phyloP scores from a whole-genome alignment of 2,329 filamentous ascomycete genomes.

The Fusarium tricinctum region DNA sequence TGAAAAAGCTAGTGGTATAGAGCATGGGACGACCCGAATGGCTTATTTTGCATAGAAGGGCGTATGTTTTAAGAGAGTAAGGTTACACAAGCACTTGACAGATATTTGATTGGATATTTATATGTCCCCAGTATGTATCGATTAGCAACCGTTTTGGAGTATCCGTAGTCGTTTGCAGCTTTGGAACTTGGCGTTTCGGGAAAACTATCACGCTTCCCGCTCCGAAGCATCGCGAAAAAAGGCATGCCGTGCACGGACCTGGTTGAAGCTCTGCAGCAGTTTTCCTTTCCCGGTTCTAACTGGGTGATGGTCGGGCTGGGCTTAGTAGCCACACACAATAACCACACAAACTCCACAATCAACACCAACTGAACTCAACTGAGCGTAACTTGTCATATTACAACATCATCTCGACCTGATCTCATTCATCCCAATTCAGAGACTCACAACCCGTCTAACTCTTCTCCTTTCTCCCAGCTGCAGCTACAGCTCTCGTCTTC shows the following conservation, averaged over 20 bases:
- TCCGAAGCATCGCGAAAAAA: slow-evolving; percentile 31
- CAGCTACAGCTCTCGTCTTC: slow-evolving; percentile 31
- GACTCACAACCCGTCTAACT: slow-evolving; percentile 31
- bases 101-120: background rate
- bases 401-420: slow-evolving; percentile 43
- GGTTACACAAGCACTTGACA: background rate
- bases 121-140: background rate
- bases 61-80: background rate
- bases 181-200: slow-evolving; percentile 31
- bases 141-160: background rate
- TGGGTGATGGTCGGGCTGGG: background rate
- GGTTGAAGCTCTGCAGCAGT: slow-evolving; percentile 25
- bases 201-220: slow-evolving; percentile 39
- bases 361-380: slow-evolving; percentile 13
- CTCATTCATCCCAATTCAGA: slow-evolving; percentile 34
- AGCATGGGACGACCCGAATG: background rate
- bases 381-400: slow-evolving; percentile 33
- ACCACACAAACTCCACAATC: slow-evolving; percentile 37
- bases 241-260: background rate
- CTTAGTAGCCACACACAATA: background rate
- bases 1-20: slow-evolving; percentile 31
- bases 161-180: background rate
- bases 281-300: slow-evolving; percentile 20
- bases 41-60: background rate
- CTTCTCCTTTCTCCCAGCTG: slow-evolving; percentile 22